Evolutionary conservation across 345 rosid species (phyloP).

Genomic region (Dipteronia dyeriana): DNA sequence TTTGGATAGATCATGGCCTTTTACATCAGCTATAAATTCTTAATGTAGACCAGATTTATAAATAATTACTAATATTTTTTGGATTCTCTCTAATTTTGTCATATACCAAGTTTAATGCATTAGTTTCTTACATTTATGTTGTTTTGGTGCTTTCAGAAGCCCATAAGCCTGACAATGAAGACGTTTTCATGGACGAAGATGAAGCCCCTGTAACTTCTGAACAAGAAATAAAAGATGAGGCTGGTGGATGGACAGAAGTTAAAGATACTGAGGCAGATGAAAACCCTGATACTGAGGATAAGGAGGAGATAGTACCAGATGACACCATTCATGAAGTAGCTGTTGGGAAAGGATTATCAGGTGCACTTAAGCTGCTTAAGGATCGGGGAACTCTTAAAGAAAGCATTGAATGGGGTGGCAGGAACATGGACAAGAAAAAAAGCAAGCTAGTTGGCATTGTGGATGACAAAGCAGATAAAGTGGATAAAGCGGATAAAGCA

Average conservation of each 20-base stretch:
- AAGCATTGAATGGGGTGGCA: constrained; percentile 92
- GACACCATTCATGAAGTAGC: constrained; percentile 83
- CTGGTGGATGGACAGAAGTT: constrained; percentile 64
- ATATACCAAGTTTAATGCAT: neutral
- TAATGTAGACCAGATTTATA: neutral
- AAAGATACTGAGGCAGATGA: constrained; percentile 52
- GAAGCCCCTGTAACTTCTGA: constrained; percentile 60
- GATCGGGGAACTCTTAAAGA: constrained; percentile 95
- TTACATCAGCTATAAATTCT: neutral
- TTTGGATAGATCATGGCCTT: neutral
- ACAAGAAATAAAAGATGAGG: constrained; percentile 55
- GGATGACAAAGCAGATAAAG: constrained; percentile 43
- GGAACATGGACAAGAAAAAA: constrained; percentile 99
- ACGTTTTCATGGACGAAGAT: constrained; percentile 93
- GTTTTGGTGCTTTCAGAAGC: constrained; percentile 52
- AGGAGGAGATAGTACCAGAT: constrained; percentile 71
- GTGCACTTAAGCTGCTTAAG: constrained; percentile 77
- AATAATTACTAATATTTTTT: neutral
- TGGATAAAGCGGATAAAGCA: constrained; percentile 34
- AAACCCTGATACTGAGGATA: constrained; percentile 44
- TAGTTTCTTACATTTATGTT: neutral
- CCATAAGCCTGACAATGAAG: constrained; percentile 63
- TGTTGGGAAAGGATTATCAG: constrained; percentile 89
- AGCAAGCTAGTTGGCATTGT: constrained; percentile 90
- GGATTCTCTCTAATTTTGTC: neutral